Conservation (phyloP, 805 yeast species). For the Kodamaea laetipori region DNA sequence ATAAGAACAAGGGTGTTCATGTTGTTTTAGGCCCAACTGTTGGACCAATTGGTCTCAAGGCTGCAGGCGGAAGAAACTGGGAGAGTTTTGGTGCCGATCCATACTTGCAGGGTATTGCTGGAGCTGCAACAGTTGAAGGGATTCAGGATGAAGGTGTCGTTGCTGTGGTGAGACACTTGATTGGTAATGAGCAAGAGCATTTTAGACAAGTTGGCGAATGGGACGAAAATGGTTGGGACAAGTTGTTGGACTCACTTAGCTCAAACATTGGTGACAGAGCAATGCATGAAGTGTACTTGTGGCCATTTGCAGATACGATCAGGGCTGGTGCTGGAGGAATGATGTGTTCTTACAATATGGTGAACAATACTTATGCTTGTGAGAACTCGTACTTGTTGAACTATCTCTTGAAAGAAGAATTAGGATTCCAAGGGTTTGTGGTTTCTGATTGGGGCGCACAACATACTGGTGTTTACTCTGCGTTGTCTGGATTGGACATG, state of each 20-base stretch:
- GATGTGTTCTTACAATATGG: constrained; percentile 62
- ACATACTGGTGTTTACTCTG: constrained; percentile 57
- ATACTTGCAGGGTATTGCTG: constrained; percentile 56
- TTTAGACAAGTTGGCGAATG: constrained; percentile 57
- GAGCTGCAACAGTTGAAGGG: constrained; percentile 55
- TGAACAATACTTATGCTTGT: constrained; percentile 60
- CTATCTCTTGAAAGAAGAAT: constrained; percentile 57
- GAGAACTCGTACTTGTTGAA: constrained; percentile 59
- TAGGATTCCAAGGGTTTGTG: constrained; percentile 70
- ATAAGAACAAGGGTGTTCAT: constrained; percentile 55
- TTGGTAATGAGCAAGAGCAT: constrained; percentile 66
- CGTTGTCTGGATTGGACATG: constrained; percentile 64
- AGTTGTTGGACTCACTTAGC: constrained; percentile 45
- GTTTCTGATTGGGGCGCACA: constrained; percentile 70
- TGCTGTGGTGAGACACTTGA: constrained; percentile 56
- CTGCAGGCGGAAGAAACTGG: constrained; percentile 67
- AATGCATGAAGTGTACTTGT: constrained; percentile 60
- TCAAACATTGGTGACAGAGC: constrained; percentile 61
- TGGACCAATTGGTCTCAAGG: constrained; percentile 64
- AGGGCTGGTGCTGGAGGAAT: constrained; percentile 61
- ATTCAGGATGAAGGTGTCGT: constrained; percentile 60
- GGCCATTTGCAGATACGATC: constrained; percentile 69
- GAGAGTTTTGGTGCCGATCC: constrained; percentile 67
- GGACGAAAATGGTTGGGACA: constrained; percentile 47
- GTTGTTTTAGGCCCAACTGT: constrained; percentile 57